Base-by-base conservation (phyloP, 352 stramenopile species). In the Phytophthora boehmeriae region DNA sequence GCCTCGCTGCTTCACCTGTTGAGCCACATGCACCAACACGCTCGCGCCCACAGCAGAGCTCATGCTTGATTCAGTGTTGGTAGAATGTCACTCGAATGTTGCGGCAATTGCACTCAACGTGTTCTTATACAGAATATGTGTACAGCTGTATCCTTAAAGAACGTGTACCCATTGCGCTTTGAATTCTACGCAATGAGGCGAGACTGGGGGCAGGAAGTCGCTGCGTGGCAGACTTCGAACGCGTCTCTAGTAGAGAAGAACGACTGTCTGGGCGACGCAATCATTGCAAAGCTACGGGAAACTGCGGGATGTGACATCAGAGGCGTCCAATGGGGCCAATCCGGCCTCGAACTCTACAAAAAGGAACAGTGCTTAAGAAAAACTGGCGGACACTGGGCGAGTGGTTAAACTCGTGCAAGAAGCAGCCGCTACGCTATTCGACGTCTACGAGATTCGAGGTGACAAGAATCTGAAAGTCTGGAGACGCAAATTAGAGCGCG, bases 1-100 rank as follows among this genome's bases (percentile, higher is more conserved):
- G 8, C 38, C 53, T 11, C 63, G 58, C 16, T 47, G 54, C 59
- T 89, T 88, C 20, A 86, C 69, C 50, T 85, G 72, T 9, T 46
- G 63, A 22, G 78, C 60, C 51, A 86, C 81, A 19, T 49, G 60
- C 35, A 49, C 67, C 38, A 90, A 53, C 48, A 90, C 66, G 45
- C 67, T 85, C 8, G 60, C 73, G 9, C 57, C 68, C 1, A 75
- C 13, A 13, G 23, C 32, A 10, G 59, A 54, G 56, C 54, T 74
- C 71, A 79, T 78, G 25, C n/a, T n/a, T n/a, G n/a, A n/a, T n/a
- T n/a, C n/a, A n/a, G n/a, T n/a, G n/a, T n/a, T n/a, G n/a, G n/a
- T n/a, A n/a, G n/a, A n/a, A n/a, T n/a, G n/a, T n/a, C n/a, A n/a
- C n/a, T n/a, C n/a, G n/a, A n/a, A n/a, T n/a, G n/a, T n/a, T n/a